Conservation (phyloP, 73 alveolate species). For the Breviolum minutum region DNA sequence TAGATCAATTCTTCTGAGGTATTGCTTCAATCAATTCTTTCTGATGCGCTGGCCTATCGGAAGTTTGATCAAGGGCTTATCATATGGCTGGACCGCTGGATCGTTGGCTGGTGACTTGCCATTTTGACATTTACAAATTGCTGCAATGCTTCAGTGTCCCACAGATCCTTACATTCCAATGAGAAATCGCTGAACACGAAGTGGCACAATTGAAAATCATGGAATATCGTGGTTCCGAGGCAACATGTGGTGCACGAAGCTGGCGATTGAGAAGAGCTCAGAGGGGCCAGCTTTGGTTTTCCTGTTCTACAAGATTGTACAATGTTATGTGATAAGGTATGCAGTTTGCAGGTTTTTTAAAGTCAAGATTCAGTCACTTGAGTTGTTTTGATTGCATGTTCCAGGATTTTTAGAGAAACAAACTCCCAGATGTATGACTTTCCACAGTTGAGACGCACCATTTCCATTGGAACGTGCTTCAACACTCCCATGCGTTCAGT, state of each 20-base stretch:
- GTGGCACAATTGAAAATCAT: too few species aligned
- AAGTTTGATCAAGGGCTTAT: conserved; percentile 68
- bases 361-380: background rate
- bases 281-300: background rate
- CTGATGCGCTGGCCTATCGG: conserved; percentile 82
- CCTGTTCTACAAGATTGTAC: background rate
- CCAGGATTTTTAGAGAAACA: background rate
- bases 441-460: too few species aligned
- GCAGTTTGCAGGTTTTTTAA: too few species aligned
- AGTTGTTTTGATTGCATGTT: background rate
- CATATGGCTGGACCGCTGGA: conserved; percentile 91
- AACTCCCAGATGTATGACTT: too few species aligned
- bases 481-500: too few species aligned
- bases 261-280: conserved; percentile 43
- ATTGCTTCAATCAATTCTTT: conserved; percentile 69
- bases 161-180: too few species aligned
- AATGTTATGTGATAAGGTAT: too few species aligned
- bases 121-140: background rate
- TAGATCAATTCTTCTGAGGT: background rate
- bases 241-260: conserved; percentile 89
- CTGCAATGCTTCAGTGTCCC: too few species aligned
- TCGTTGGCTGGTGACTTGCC: conserved; percentile 52
- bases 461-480: too few species aligned
- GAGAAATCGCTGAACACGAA: too few species aligned
- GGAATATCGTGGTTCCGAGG: background rate